A percentile compares a stretch with the other conserved stretches of the same genome.
Conservation (phyloP, 805 yeast species). For the Ogataea zsoltii region DNA sequence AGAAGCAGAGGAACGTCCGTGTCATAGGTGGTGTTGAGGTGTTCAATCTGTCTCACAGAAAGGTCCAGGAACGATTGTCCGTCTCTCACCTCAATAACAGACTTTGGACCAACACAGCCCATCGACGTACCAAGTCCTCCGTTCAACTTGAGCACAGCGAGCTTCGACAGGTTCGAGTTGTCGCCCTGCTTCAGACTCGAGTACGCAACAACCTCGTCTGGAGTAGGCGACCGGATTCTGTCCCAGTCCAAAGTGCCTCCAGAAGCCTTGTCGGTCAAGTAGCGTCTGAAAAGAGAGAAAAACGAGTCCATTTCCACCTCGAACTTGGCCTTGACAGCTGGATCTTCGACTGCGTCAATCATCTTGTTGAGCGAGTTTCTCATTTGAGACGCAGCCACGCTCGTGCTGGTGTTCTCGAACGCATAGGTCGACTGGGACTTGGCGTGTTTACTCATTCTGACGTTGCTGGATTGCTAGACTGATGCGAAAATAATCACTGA, state of each 20-base stretch:
- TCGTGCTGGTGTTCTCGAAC: conserved; percentile 91
- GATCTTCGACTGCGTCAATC: conserved; percentile 73
- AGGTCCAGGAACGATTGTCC: conserved; percentile 96
- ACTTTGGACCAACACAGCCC: conserved; percentile 99
- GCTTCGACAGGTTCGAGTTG: conserved; percentile 61
- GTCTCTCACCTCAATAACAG: conserved; percentile 97
- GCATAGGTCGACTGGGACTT: conserved; percentile 81
- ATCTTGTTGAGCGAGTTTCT: conserved; percentile 89
- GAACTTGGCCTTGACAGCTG: conserved; percentile 53
- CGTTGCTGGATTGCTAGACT: not conserved
- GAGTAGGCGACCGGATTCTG: conserved; percentile 85
- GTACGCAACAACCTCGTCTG: conserved; percentile 88
- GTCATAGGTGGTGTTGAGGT: conserved; percentile 84
- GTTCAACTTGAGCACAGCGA: conserved; percentile 93
- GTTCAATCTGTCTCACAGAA: conserved; percentile 95
- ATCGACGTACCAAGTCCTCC: conserved; percentile 99
- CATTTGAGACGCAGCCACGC: conserved; percentile 97
- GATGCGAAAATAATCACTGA: too few species aligned
- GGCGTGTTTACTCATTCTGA: conserved; percentile 51
- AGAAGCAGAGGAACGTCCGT: conserved; percentile 93
- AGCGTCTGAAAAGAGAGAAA: conserved; percentile 90
- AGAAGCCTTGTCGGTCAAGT: conserved; percentile 83
- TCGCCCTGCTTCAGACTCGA: conserved; percentile 44
- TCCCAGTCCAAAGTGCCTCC: conserved; percentile 92
- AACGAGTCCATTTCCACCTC: conserved; percentile 94